A percentile compares a stretch with the other conserved stretches of the same genome.
Evolutionary conservation across 805 yeast genomes (phyloP).

Genomic region (Yueomyces sp.): DNA sequence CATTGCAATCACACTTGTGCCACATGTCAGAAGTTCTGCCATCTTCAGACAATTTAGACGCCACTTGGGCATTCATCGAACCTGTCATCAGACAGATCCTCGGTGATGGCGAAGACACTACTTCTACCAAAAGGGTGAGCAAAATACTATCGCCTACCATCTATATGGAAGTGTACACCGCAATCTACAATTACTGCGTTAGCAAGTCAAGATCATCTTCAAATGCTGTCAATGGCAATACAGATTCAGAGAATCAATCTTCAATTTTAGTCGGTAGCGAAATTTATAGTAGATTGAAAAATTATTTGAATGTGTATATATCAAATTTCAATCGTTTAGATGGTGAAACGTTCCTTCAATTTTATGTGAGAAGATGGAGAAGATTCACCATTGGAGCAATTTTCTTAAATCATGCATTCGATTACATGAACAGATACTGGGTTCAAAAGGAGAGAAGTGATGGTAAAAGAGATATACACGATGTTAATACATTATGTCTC

Average conservation of each 20-base stretch:
- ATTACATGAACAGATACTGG: slow-evolving; percentile 95
- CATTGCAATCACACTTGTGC: neutral
- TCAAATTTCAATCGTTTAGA: slow-evolving; percentile 33
- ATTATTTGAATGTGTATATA: slow-evolving; percentile 52
- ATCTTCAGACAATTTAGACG: slow-evolving; percentile 45
- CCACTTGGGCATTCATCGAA: slow-evolving; percentile 68
- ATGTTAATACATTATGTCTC: slow-evolving; percentile 78
- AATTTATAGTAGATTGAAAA: slow-evolving; percentile 58
- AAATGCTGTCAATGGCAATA: slow-evolving; percentile 14
- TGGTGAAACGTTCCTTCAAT: slow-evolving; percentile 55
- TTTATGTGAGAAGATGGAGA: slow-evolving; percentile 80
- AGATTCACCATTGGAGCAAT: slow-evolving; percentile 86
- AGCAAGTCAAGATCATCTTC: slow-evolving; percentile 46
- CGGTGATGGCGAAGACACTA: slow-evolving; percentile 31
- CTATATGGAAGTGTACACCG: slow-evolving; percentile 86
- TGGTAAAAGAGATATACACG: slow-evolving; percentile 80
- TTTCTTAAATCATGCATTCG: slow-evolving; percentile 82
- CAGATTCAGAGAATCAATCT: slow-evolving; percentile 18
- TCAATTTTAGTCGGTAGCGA: slow-evolving; percentile 73
- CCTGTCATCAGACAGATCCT: slow-evolving; percentile 61
- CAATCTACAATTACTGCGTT: slow-evolving; percentile 86
- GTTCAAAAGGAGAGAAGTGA: slow-evolving; percentile 91
- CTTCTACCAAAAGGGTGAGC: slow-evolving; percentile 29
- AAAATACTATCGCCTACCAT: slow-evolving; percentile 53
- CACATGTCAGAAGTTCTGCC: slow-evolving; percentile 29